Base-by-base conservation (phyloP, 306 rosid species). In the Crotalaria pallida region DNA sequence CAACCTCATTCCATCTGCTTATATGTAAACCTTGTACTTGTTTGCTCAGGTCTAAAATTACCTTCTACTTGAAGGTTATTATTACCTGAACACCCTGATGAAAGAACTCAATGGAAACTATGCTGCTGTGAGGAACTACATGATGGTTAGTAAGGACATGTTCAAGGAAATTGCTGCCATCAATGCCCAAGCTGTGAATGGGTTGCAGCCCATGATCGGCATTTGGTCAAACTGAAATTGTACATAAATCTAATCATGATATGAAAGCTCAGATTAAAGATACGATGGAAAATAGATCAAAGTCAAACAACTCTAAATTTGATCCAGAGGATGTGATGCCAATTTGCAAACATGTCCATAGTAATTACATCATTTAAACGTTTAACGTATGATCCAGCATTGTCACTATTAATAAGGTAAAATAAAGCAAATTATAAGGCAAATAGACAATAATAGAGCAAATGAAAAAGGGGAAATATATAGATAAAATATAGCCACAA, bases 11-110 rank as follows among this genome's bases (percentile, higher is more conserved):
- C 48, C 90, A 70, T 76, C 98, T 87, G 78, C 86, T 93, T 80
- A 89, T 85, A 77, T 93, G 98, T 70, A 93, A 77, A 29, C 94
- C 97, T 72, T 93, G 97, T 50, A 93, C 98, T 84, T 93, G 98
- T 78, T 93, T 93, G 67, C 90, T 77, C 77, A 93, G 85, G 83
- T 93, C 98, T 80, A n/a, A n/a, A n/a, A n/a, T n/a, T n/a, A n/a
- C n/a, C n/a, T n/a, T n/a, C n/a, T n/a, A n/a, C n/a, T n/a, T 10
- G 43, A 56, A 27, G 62, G 62, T 7, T 56, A 13, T 12, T 56
- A 56, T n/a, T n/a, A n/a, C 21, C 3, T 24, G 21, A 23, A 24
- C 36, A 56, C 40, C 7, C 38, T 56, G 18, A 1, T 56, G 62
- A 56, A 56, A 13, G 62, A 23, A 56, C 21, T 26, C 0, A n/a